Conservation (phyloP, 2,329 filamentous ascomycete genomes). For the Ascochyta rabiei region DNA sequence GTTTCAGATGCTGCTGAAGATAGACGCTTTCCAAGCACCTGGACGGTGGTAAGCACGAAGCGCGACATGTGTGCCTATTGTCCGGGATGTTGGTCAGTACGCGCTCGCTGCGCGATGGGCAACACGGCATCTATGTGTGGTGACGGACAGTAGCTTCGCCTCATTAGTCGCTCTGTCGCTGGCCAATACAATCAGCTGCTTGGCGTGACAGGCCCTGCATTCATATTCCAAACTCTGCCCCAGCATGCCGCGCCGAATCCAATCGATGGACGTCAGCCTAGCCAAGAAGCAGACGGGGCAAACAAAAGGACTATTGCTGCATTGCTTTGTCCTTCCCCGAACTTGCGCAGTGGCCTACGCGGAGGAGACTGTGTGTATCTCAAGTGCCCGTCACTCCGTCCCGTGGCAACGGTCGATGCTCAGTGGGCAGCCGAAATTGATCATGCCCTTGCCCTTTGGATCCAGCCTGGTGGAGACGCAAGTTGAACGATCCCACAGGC, state of each 20-base stretch:
- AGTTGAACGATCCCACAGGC: constrained; percentile 27
- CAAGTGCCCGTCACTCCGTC: constrained; percentile 15
- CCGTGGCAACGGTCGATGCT: constrained; percentile 10
- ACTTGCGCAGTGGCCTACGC: not conserved
- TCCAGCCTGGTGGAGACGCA: constrained; percentile 26
- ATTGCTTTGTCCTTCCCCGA: constrained; percentile 12
- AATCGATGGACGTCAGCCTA: constrained; percentile 7
- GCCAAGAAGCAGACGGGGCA: constrained; percentile 2
- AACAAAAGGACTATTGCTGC: constrained; percentile 12
- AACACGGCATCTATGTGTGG: constrained; percentile 20
- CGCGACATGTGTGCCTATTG: constrained; percentile 17
- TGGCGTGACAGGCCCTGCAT: constrained; percentile 15
- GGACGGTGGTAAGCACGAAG: constrained; percentile 19
- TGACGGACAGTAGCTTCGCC: constrained; percentile 23
- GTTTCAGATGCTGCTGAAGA: constrained; percentile 5
- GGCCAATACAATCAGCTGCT: constrained; percentile 17
- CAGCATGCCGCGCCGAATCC: constrained; percentile 3
- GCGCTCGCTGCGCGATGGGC: constrained; percentile 16
- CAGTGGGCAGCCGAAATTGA: constrained; percentile 4
- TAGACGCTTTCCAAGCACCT: constrained; percentile 7
- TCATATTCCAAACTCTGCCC: not conserved
- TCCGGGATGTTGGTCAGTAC: constrained; percentile 7
- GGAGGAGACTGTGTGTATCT: constrained; percentile 1
- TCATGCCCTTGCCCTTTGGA: constrained; percentile 13
- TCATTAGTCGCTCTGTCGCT: constrained; percentile 6